These are phyloP conservation scores for Porcisia deanei DNA, from an alignment of 208 protist genomes.

Conservation along the genomic window DNA sequence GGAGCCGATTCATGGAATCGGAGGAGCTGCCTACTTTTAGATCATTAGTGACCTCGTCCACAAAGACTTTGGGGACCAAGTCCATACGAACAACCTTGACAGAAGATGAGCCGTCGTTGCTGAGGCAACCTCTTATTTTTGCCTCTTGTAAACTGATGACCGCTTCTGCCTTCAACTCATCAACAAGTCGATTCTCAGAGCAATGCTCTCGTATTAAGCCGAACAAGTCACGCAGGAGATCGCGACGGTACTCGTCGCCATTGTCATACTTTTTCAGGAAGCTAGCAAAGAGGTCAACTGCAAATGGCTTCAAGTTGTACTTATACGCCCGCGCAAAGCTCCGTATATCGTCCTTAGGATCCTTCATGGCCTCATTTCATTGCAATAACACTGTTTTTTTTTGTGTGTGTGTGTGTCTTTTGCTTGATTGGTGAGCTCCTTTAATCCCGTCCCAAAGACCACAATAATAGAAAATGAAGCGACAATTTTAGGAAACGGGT, in stretches of 20 bases:
- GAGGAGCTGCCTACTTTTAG: conserved; percentile 30
- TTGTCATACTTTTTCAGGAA: conserved; percentile 48
- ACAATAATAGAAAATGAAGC: neutral
- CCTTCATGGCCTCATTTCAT: conserved; percentile 36
- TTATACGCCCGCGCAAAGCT: conserved; percentile 67
- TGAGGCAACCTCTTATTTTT: conserved; percentile 39
- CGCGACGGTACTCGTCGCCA: conserved; percentile 41
- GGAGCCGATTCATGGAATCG: conserved; percentile 38
- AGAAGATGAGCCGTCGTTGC: conserved; percentile 23
- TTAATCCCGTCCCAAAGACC: neutral
- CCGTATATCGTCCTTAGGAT: conserved; percentile 62
- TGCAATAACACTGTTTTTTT: neutral
- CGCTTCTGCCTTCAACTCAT: conserved; percentile 52
- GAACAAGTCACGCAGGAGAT: conserved; percentile 74
- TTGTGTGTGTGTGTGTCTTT: neutral
- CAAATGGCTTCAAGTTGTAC: conserved; percentile 79
- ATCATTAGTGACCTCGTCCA: conserved; percentile 76
- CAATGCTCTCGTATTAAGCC: conserved; percentile 60
- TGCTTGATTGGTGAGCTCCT: neutral
- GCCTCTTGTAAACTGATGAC: conserved; percentile 58
- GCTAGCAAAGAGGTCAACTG: conserved; percentile 60
- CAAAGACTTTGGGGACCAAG: conserved; percentile 50
- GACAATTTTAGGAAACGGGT: neutral
- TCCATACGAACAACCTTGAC: conserved; percentile 50
- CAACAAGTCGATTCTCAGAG: conserved; percentile 46